phyloP scores from a whole-genome alignment of 2,329 filamentous ascomycete genomes.

The Pestalotiopsis sp. region DNA sequence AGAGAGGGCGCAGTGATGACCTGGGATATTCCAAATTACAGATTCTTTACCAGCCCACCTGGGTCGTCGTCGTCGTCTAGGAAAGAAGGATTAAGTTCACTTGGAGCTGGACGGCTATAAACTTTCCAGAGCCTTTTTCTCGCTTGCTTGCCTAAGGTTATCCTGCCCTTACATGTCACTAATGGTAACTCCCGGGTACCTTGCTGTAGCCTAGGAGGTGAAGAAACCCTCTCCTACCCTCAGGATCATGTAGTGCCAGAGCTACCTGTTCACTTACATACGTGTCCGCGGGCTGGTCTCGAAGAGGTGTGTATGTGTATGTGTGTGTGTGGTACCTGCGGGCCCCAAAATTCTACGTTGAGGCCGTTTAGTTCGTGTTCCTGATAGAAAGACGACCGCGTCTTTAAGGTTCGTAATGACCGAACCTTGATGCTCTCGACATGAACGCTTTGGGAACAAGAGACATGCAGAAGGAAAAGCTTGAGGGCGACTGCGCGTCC shows the following conservation, averaged over 20 bases:
- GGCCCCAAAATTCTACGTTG: neutral
- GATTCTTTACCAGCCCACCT: neutral
- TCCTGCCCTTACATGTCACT: constrained; percentile 2
- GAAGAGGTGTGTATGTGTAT: neutral
- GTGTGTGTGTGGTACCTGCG: neutral
- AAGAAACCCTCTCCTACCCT: neutral
- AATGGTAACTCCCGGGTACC: constrained; percentile 4
- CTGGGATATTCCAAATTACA: neutral
- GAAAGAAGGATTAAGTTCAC: constrained; percentile 3
- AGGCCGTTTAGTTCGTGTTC: constrained; percentile 5
- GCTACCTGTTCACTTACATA: neutral
- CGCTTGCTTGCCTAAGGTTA: neutral
- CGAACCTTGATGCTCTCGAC: constrained; percentile 5
- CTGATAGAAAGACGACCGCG: neutral
- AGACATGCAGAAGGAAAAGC: neutral
- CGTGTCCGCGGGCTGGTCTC: neutral
- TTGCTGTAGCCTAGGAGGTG: neutral
- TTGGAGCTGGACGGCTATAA: neutral
- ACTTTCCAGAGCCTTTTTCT: neutral
- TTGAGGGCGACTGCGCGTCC: neutral
- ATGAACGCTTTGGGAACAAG: constrained; percentile 1
- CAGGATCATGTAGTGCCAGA: neutral
- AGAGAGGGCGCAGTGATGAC: neutral
- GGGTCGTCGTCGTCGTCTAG: neutral
- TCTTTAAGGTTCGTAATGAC: constrained; percentile 5